Base-by-base conservation (phyloP, 1,284 basidiomycete genomes). In the Melampsora larici-populina region DNA sequence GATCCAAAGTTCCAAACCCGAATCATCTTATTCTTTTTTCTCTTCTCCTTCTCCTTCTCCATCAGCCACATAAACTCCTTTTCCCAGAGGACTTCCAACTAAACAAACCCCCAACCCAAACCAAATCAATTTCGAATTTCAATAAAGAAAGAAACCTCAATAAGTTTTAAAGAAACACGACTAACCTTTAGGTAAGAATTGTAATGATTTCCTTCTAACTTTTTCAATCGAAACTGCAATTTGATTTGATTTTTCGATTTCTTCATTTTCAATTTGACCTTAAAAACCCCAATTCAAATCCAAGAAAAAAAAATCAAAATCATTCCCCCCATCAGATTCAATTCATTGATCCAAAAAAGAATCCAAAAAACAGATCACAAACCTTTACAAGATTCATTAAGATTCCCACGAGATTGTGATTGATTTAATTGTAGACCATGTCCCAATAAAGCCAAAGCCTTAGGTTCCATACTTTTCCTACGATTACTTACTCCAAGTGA, bases 391-490 rank as follows among this genome's bases (percentile, higher is more conserved):
- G 64, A 55, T 1, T 48, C 49, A 29, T 48, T 66, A 2, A 75
- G 33, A 1, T 31, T 13, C 24, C 26, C 29, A 11, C 64, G 43
- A 26, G 49, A 33, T 13, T 49, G 26, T 9, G 29, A 21, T 7
- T 65, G 46, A 21, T 33, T 65, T 1, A 64, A 21, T 51, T 65
- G 71, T 29, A 64, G 43, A 36, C 71, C 72, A 26, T 63, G 55
- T 24, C 67, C 51, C 21, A 75, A 48, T 33, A 75, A 60, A 36
- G 72, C 62, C 24, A 75, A 62, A 29, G 72, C 72, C 29, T 75
- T 75, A 46, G 72, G 72, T 29, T 75, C 72, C 72, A 75, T 75
- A 46, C 72, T 75, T 67, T 67, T 75, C 64, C 72, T 66, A 11
- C 72, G 72, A 67, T 75, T 66, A 58, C 46, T 15, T 29, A 49